Conservation (phyloP, 1,139 yeast genomes). For the Magnusiomyces paraingens region DNA sequence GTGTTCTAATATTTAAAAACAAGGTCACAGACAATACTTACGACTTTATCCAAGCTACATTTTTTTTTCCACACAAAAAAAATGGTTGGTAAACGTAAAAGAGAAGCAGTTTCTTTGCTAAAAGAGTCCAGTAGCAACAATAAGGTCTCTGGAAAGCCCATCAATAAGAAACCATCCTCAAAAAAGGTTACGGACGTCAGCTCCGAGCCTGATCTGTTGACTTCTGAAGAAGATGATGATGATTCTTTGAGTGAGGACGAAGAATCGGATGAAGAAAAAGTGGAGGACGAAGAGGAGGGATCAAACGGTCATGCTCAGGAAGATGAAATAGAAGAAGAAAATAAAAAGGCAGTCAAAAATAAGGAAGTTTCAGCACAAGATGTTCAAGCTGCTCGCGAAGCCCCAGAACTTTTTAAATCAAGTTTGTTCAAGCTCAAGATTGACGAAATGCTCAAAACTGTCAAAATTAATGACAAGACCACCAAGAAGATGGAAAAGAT, state of each 20-base stretch:
- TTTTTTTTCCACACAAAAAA: too few species aligned
- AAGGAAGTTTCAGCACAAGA: constrained; percentile 61
- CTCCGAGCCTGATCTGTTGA: background rate
- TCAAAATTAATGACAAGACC: constrained; percentile 64
- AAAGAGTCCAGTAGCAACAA: too few species aligned
- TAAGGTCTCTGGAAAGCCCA: too few species aligned
- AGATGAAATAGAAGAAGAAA: background rate
- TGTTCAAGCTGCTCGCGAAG: constrained; percentile 83
- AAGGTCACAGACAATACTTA: too few species aligned
- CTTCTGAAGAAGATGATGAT: background rate
- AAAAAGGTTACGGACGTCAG: too few species aligned
- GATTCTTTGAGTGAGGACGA: constrained; percentile 2
- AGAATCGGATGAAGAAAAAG: constrained; percentile 3
- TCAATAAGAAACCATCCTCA: too few species aligned
- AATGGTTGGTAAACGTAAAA: constrained; percentile 2
- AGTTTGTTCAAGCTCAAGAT: constrained; percentile 91
- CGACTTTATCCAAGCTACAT: too few species aligned
- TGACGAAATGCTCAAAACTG: constrained; percentile 79
- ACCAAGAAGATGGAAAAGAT: constrained; percentile 65
- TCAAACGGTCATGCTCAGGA: background rate
- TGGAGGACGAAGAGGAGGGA: background rate
- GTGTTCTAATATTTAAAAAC: too few species aligned
- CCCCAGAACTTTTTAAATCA: constrained; percentile 89
- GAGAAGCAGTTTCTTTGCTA: background rate
- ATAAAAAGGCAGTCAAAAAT: constrained; percentile 5